Base-by-base conservation (phyloP, 73 alveolate genomes). In the Paramecium primaurelia region DNA sequence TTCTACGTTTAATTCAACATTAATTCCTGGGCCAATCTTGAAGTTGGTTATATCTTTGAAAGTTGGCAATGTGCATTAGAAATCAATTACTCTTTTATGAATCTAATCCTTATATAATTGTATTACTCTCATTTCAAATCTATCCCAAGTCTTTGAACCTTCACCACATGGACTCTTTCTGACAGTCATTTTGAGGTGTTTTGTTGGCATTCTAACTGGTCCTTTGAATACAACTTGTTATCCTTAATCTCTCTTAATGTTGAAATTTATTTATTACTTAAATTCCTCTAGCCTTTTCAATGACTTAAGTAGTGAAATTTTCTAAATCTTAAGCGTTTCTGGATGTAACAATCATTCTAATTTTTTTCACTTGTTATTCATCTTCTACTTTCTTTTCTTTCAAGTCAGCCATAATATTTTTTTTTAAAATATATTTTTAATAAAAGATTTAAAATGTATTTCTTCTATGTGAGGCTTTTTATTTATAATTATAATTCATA, bases 161-260 rank as follows among this genome's bases (percentile, higher is more conserved):
- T 97, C 99, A 59, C 99, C 99, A 83, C 99, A 97, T 38, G 99
- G 99, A 77, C 96, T 64, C 95, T 97, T 97, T 94, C 99, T 96
- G 60, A 96, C 96, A 44, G 98, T 95, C 92, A 97, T 94, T 86
- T 95, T 94, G 54, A 97, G 95, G 71, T 92, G 92, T 95, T 96
- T 97, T 68, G 98, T 97, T 49, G 99, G 99, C 95, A 97, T 96
- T 92, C 97, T 95, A 92, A 94, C 97, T 59, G 99, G 99, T 86
- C 99, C 99, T 77, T 93, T 89, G 84, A 89, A 77, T 44, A 40
- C 71, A 83, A 89, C 94, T 32, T 28, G 20, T 14, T 54, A 54
- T 54, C 69, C 69, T 54, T 18, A 54, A 54, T 54, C 69, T 54
- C 69, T 47, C 73, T 49, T 80, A 26, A 32, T 40, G 49, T 22